Base-by-base conservation (phyloP, 2,329 filamentous ascomycete genomes). In the Alternaria angustiovoidea region DNA sequence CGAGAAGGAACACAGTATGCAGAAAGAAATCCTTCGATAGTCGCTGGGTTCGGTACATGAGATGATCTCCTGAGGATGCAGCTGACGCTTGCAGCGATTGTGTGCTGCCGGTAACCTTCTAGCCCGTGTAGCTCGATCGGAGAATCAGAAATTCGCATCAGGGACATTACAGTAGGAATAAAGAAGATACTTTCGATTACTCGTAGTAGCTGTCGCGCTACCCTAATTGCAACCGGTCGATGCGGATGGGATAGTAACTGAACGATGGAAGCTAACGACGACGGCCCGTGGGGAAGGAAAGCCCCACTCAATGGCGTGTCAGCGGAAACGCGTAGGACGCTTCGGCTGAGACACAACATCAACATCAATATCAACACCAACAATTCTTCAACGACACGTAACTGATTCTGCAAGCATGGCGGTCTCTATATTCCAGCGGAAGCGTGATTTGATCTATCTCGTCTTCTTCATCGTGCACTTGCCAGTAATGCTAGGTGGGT, bases 391-490 rank as follows among this genome's bases (percentile, higher is more conserved):
- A 39, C 36, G n/a, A 39, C 7, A 39, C 36, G n/a, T 11, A 20
- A 39, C 36, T 8, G 5, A 20, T 3, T 22, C n/a, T 6, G 34
- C 30, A 57, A 53, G 12, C 12, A 59, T 79, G 76, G 70, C 71
- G 16, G 54, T 57, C 4, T 67, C 70, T 2, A 75, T 80, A 16
- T 69, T 77, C 30, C 62, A 66, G 22, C 76, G 82, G 47, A 83
- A 82, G 70, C 74, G 74, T 20, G 83, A 85, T 57, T 62, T 83
- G 5, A 59, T 81, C 30, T 87, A 87, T 66, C 79, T 90, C 5
- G 66, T 83, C 39, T 90, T 90, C 80, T 91, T 91, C 76, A 56
- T 81, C 52, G 83, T 86, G 22, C 87, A 89, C 69, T 73, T 90
- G 34, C 86, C 87, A 1, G 81, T 89, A 39, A 86, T 89, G 78